phyloP scores from a whole-genome alignment of 2,329 filamentous ascomycete species.

The Ophiostoma ulmi region DNA sequence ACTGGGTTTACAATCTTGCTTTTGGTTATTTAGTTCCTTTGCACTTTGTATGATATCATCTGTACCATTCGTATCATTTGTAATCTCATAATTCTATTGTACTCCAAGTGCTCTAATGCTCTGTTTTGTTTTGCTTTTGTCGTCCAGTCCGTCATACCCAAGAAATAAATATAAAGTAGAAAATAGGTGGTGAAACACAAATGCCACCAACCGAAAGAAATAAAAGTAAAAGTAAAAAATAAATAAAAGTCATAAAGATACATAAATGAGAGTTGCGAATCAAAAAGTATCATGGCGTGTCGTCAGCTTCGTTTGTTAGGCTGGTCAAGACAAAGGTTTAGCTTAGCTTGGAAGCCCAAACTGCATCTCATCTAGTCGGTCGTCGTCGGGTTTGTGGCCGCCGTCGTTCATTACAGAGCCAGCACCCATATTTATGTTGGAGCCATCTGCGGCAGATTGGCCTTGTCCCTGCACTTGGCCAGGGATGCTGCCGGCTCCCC shows the following conservation, averaged over 20 bases:
- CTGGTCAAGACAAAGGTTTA: background rate
- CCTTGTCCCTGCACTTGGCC: background rate
- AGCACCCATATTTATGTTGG: background rate
- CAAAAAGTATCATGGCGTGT: background rate
- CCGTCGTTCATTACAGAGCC: background rate
- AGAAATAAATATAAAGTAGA: background rate
- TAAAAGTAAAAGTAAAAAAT: background rate
- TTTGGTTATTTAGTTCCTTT: background rate
- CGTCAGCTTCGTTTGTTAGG: background rate
- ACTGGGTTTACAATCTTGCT: background rate
- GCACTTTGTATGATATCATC: background rate
- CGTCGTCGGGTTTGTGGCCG: constrained; percentile 22
- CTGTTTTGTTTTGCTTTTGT: constrained; percentile 14
- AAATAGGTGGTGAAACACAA: background rate
- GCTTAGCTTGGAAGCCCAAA: constrained; percentile 18
- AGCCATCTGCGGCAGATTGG: background rate
- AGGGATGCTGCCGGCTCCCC: background rate
- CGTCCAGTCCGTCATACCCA: constrained; percentile 1
- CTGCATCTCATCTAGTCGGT: constrained; percentile 27
- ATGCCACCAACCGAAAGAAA: background rate
- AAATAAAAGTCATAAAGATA: background rate
- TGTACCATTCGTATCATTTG: background rate
- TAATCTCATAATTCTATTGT: background rate
- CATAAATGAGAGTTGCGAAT: background rate
- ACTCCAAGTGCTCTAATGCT: constrained; percentile 5